A percentile compares a stretch with the other conserved stretches of the same genome.
phyloP scores from a whole-genome alignment of 306 rosid genomes.

The Crataegus laevigata region DNA sequence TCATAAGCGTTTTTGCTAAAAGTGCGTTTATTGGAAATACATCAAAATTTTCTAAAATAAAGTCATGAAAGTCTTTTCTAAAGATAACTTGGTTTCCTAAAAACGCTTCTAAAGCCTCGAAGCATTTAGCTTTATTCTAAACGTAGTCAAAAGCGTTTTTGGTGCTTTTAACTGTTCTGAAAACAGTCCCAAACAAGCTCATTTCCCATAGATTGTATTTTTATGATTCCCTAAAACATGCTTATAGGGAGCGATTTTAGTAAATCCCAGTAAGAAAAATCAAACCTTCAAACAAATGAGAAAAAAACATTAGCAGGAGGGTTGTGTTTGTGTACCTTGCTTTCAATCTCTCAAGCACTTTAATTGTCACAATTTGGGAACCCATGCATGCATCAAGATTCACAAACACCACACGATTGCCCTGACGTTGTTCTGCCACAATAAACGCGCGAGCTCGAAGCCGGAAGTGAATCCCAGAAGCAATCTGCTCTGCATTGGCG shows the following conservation, averaged over 20 bases:
- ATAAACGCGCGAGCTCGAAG: conserved; percentile 53
- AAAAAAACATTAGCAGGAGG: not conserved
- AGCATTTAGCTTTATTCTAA: too few species aligned
- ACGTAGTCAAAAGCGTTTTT: not conserved
- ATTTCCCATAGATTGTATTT: too few species aligned
- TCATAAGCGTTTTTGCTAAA: not conserved
- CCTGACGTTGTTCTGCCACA: conserved; percentile 33
- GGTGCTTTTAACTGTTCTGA: not conserved
- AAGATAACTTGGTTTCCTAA: not conserved
- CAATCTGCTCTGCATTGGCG: conserved; percentile 39
- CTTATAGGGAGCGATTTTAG: not conserved
- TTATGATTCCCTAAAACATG: too few species aligned
- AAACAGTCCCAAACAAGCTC: not conserved
- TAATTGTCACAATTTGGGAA: conserved; percentile 51
- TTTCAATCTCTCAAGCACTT: conserved; percentile 53
- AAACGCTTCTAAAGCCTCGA: not conserved
- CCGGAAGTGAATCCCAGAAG: conserved; percentile 65
- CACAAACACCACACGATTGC: conserved; percentile 53
- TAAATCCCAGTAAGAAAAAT: not conserved
- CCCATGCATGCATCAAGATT: conserved; percentile 76
- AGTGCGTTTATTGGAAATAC: not conserved
- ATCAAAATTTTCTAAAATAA: not conserved
- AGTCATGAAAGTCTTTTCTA: not conserved
- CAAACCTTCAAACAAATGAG: not conserved
- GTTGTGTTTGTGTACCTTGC: conserved; percentile 35